Conservation (phyloP, 1,284 basidiomycete genomes). For the Cutaneotrichosporon sp. region DNA sequence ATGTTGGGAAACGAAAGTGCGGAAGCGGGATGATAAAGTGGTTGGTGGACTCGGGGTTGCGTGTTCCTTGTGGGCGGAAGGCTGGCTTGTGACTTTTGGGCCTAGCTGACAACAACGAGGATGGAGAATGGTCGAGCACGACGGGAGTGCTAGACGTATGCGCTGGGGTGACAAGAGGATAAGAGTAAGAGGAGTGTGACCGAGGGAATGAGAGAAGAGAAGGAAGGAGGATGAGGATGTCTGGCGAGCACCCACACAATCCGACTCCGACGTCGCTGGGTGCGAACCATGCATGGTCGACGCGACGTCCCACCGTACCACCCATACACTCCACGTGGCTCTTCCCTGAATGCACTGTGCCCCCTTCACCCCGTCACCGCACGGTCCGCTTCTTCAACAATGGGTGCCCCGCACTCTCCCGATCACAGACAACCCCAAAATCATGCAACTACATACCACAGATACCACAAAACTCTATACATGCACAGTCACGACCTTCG, state of each 20-base stretch:
- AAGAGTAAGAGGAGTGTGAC: not conserved
- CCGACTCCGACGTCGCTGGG: no score
- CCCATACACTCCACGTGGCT: conserved; percentile 3
- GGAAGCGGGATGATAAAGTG: not conserved
- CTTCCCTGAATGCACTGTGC: not conserved
- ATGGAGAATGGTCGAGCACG: not conserved
- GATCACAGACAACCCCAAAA: not conserved
- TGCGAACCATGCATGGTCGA: no score
- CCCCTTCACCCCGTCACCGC: not conserved
- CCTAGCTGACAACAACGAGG: not conserved
- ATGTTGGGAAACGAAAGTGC: conserved; percentile 20
- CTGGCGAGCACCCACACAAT: no score
- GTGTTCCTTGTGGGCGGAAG: not conserved
- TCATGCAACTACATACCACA: no score
- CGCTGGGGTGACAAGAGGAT: not conserved
- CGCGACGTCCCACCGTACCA: no score
- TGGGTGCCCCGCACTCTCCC: not conserved
- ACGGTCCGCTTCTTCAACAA: not conserved
- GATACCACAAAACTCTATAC: not conserved
- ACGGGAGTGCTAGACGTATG: not conserved
- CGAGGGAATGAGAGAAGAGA: not conserved
- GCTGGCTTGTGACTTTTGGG: not conserved
- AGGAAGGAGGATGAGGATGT: not conserved
- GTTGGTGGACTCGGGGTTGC: not conserved
- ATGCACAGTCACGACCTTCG: not conserved